Conservation (phyloP, 2,329 filamentous ascomycete species). For the Apiospora kogelbergensis region DNA sequence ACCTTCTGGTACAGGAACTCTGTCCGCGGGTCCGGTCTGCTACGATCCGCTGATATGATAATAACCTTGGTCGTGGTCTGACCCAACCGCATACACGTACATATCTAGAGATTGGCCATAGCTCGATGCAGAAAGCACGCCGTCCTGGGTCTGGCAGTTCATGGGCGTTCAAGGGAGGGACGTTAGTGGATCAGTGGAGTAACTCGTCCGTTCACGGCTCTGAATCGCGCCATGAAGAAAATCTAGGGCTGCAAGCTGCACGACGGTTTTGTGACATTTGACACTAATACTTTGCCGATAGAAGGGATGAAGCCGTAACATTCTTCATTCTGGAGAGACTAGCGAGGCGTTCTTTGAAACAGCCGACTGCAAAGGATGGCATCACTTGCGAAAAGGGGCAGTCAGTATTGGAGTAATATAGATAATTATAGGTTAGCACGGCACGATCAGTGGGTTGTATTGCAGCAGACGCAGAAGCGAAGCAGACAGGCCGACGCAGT, state of each 20-base stretch:
- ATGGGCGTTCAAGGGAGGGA: background rate
- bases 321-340: background rate
- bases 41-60: background rate
- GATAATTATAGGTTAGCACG: background rate
- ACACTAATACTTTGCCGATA: background rate
- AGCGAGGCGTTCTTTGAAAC: background rate
- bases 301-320: background rate
- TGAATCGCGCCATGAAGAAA: constrained; percentile 4
- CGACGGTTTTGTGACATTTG: background rate
- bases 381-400: background rate
- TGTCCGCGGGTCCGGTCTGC: background rate
- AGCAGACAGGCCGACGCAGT: background rate
- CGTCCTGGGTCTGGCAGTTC: background rate
- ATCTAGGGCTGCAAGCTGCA: background rate
- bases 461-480: background rate
- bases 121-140: background rate
- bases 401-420: background rate
- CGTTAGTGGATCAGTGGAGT: background rate
- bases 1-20: too few species aligned
- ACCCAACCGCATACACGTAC: too few species aligned
- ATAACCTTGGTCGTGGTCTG: background rate
- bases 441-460: background rate
- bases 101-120: background rate
- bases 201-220: background rate
- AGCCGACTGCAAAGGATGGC: background rate